Percentiles rank a stretch among this genome's conserved stretches.
These are phyloP conservation scores for Babesia ovis DNA, from an alignment of 169 alveolate species.

Conservation along the genomic window DNA sequence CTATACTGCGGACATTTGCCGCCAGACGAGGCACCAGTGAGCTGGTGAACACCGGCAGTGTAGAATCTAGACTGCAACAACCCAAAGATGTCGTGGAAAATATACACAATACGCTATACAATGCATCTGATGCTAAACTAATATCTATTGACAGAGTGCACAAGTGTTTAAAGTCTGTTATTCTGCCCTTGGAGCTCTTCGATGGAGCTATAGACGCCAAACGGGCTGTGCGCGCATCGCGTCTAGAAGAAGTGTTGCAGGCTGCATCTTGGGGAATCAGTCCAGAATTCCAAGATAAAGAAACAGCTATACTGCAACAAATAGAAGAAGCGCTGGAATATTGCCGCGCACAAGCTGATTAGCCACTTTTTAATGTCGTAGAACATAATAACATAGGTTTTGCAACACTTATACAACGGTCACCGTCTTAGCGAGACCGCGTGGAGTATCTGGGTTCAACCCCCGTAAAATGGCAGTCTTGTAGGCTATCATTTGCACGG, in stretches of 20 bases:
- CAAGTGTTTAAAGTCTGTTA: slow-evolving; percentile 44
- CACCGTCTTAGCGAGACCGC: slow-evolving; percentile 86
- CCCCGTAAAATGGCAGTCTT: slow-evolving; percentile 74
- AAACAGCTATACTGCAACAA: slow-evolving; percentile 8
- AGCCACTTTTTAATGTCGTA: slow-evolving; percentile 16
- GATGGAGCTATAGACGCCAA: slow-evolving; percentile 31
- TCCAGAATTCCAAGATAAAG: slow-evolving; percentile 22
- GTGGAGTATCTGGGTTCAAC: slow-evolving; percentile 84
- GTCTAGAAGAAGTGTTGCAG: slow-evolving; percentile 62
- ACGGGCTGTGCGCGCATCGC: slow-evolving; percentile 44
- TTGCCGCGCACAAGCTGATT: slow-evolving; percentile 6
- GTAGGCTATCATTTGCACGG: slow-evolving; percentile 85
- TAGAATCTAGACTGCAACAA: slow-evolving; percentile 37
- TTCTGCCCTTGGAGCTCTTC: slow-evolving; percentile 38
- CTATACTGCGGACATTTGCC: slow-evolving; percentile 35
- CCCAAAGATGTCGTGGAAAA: slow-evolving; percentile 11
- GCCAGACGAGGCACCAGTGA: slow-evolving; percentile 7
- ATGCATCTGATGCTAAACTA: neutral
- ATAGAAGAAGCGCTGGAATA: slow-evolving; percentile 21
- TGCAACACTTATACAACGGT: slow-evolving; percentile 63
- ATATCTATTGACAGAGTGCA: slow-evolving; percentile 11
- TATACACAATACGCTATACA: neutral
- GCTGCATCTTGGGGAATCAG: slow-evolving; percentile 52
- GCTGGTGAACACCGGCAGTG: slow-evolving; percentile 8
- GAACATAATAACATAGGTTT: neutral